Base-by-base conservation (phyloP, 2,329 filamentous ascomycete genomes). In the Plenodomus tracheiphilus region DNA sequence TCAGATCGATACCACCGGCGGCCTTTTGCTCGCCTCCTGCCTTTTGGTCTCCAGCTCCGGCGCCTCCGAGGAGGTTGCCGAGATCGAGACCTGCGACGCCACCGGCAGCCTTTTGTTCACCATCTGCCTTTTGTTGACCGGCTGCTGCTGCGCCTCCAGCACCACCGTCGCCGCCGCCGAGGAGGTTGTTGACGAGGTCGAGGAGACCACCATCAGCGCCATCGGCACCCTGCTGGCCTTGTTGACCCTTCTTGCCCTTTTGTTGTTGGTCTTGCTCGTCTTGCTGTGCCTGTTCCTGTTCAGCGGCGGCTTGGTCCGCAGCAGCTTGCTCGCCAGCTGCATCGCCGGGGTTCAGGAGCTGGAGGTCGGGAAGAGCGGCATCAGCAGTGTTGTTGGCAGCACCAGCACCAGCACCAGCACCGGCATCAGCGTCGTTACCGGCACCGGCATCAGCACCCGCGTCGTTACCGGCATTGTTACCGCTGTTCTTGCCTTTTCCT, bases 371-470 rank as follows among this genome's bases (percentile, higher is more conserved):
- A 16, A 21, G 18, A 13, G 17, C 25, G 5, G 41, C 41, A 22
- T n/a, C n/a, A n/a, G n/a, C 46, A 11, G 46, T 39, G 7, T 30
- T 36, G 28, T 32, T 36, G 19, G 8, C 49, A 20, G 41, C 38
- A 21, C 28, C 48, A 18, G 37, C 45, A 28, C 42, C 47, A 5
- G 46, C 49, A 20, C n/a, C 43, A n/a, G 46, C 54, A 17, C 22
- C 44, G 17, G 51, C 52, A 18, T 34, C 44, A 4, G 49, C 41
- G 16, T 41, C 41, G 18, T 17, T n/a, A n/a, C 7, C 16, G 35
- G 35, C 35, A 37, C 16, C 16, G 11, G 16, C 35, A 18, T 7
- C 35, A 37, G 35, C 35, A 37, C 35, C 36, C 4, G 18, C 35
- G 16, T 37, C 21, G 25, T 35, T 15, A 35, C 16, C 16, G 9